A percentile compares a stretch with the other conserved stretches of the same genome.
phyloP scores from a whole-genome alignment of 192 early-diverging fungal species.

The Entomortierella parvispora region DNA sequence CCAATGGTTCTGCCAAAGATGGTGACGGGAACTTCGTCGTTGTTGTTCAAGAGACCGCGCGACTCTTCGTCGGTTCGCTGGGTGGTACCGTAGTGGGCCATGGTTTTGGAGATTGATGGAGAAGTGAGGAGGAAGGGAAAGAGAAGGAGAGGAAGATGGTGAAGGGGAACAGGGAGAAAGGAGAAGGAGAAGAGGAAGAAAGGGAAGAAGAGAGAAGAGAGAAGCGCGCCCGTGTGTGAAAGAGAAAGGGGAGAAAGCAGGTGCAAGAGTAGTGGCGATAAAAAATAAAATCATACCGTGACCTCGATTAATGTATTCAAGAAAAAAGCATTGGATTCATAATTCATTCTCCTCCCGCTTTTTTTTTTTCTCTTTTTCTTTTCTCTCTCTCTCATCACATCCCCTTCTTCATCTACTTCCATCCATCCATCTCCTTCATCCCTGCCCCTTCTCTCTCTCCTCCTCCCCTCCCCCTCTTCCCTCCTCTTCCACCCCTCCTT shows the following conservation, averaged over 20 bases:
- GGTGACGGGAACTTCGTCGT: constrained; percentile 31
- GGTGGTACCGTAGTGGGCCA: constrained; percentile 22
- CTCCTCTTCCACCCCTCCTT: background rate
- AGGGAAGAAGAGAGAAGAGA: background rate
- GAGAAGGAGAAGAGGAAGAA: background rate
- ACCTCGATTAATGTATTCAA: too few species aligned
- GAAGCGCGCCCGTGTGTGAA: background rate
- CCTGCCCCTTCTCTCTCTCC: background rate
- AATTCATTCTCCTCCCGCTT: too few species aligned
- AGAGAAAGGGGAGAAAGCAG: background rate
- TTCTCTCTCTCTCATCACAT: constrained; percentile 2
- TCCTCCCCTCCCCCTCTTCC: constrained; percentile 8
- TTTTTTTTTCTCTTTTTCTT: constrained; percentile 3
- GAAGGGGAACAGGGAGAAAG: background rate
- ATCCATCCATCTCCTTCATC: constrained; percentile 1
- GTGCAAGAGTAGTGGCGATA: too few species aligned
- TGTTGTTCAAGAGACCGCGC: constrained; percentile 7
- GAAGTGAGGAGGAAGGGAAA: background rate
- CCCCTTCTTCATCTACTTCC: background rate
- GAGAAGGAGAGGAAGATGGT: background rate
- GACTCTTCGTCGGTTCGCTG: constrained; percentile 18
- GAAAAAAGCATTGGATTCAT: too few species aligned
- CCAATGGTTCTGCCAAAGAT: constrained; percentile 38
- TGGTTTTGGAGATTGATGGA: too few species aligned
- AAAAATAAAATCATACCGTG: too few species aligned